Conservation (phyloP, 257 asterid genomes). For the Lavandula angustifolia region DNA sequence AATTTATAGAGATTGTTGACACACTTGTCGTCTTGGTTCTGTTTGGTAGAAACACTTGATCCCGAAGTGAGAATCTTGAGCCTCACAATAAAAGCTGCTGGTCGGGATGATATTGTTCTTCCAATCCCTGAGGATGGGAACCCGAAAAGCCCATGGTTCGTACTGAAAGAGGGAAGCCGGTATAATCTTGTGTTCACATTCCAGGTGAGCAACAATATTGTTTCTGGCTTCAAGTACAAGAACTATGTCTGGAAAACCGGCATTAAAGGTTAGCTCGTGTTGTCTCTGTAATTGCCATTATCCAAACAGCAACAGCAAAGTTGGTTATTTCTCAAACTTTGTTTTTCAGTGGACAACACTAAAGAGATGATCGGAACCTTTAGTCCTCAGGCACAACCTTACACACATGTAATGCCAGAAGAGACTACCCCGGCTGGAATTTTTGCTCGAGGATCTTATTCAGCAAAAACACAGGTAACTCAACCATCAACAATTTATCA, state of each 20-base stretch:
- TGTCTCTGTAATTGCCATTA: constrained; percentile 1
- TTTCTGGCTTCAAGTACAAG: constrained; percentile 74
- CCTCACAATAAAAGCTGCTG: constrained; percentile 67
- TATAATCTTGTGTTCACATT: constrained; percentile 62
- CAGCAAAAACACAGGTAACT: constrained; percentile 83
- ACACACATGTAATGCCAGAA: constrained; percentile 86
- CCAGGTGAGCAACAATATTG: constrained; percentile 71
- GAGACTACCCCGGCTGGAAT: constrained; percentile 94
- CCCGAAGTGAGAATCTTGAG: constrained; percentile 78
- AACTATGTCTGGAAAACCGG: constrained; percentile 85
- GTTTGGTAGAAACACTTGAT: constrained; percentile 60
- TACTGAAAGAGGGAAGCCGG: constrained; percentile 74
- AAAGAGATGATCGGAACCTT: constrained; percentile 97
- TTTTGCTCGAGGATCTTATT: constrained; percentile 88
- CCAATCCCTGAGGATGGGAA: constrained; percentile 68
- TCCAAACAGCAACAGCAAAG: not conserved
- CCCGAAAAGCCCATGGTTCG: constrained; percentile 70
- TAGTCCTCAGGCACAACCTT: constrained; percentile 92
- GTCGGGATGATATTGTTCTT: constrained; percentile 64
- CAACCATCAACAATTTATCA: too few relatives aligned
- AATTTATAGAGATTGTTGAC: not conserved
- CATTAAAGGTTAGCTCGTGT: constrained; percentile 55
- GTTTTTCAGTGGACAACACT: constrained; percentile 70
- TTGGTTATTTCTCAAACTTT: constrained; percentile 1
- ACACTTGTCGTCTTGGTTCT: constrained; percentile 5